A percentile compares a stretch with the other conserved stretches of the same genome.
phyloP scores from a whole-genome alignment of 805 yeast genomes.

The Maudiozyma bulderi region DNA sequence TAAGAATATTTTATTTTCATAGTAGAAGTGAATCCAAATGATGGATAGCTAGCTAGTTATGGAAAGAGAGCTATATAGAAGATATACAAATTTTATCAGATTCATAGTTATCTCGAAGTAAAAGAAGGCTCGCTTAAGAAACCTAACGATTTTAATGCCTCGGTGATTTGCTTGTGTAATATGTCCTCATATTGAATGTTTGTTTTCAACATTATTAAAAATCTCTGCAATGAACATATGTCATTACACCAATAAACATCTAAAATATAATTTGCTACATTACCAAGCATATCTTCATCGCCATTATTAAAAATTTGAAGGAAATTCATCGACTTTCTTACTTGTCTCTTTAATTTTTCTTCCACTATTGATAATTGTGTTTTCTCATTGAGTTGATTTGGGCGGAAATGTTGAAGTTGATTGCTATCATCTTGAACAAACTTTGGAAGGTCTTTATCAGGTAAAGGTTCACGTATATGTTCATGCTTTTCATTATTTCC shows the following conservation, averaged over 20 bases:
- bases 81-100: background rate
- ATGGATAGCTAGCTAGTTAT: no score
- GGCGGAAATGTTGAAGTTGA: no score
- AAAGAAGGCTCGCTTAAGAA: conserved; percentile 5
- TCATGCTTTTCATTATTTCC: background rate
- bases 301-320: conserved; percentile 27
- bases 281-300: conserved; percentile 24
- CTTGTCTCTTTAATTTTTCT: conserved; percentile 21
- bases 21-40: no score
- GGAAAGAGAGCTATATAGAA: no score
- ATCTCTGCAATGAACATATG: conserved; percentile 11
- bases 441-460: no score
- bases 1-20: background rate
- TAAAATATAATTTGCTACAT: conserved; percentile 30
- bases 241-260: conserved; percentile 31
- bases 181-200: conserved; percentile 18
- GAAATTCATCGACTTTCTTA: conserved; percentile 27
- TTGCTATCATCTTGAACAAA: no score
- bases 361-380: conserved; percentile 6
- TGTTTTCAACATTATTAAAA: conserved; percentile 14
- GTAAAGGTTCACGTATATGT: no score
- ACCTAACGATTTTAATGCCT: conserved; percentile 20
- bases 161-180: conserved; percentile 21
- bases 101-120: background rate
- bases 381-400: background rate